Conservation (phyloP, 78 protist genomes). For the Bodo saltans region DNA sequence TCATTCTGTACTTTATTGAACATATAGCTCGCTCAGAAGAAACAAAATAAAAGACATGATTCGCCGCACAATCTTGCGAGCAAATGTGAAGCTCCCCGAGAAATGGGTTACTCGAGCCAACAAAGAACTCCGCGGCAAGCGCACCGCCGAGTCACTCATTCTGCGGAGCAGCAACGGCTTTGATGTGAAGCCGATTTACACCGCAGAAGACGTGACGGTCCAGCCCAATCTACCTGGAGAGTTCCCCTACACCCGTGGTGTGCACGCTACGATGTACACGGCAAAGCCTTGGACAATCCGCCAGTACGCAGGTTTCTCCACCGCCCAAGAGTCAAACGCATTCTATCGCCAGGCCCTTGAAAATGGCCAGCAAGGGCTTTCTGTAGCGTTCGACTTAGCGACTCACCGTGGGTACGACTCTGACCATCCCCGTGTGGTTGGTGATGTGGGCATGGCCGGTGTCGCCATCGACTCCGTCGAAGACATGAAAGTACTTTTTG, state of each 20-base stretch:
- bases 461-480: slow-evolving; percentile 94
- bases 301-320: slow-evolving; percentile 89
- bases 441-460: slow-evolving; percentile 99
- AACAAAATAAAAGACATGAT: too few species aligned
- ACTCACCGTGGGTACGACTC: slow-evolving; percentile 97
- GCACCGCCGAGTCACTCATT: slow-evolving; percentile 34
- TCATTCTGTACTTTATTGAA: too few species aligned
- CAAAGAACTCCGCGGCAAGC: slow-evolving; percentile 63
- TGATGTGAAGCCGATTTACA: slow-evolving; percentile 74
- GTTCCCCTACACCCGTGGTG: slow-evolving; percentile 94
- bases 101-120: slow-evolving; percentile 59
- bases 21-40: too few species aligned
- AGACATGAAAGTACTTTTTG: slow-evolving; percentile 82
- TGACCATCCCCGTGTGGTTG: slow-evolving; percentile 86
- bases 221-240: slow-evolving; percentile 62
- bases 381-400: slow-evolving; percentile 96
- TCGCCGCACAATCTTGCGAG: background rate
- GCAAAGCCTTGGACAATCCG: slow-evolving; percentile 92
- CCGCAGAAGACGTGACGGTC: slow-evolving; percentile 36
- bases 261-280: slow-evolving; percentile 94
- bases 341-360: slow-evolving; percentile 78
- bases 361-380: slow-evolving; percentile 89
- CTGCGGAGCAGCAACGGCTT: slow-evolving; percentile 44
- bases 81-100: background rate
- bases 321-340: slow-evolving; percentile 92